Evolutionary conservation across 331 rosid genomes (phyloP).

Genomic region (Pyracantha coccinea): DNA sequence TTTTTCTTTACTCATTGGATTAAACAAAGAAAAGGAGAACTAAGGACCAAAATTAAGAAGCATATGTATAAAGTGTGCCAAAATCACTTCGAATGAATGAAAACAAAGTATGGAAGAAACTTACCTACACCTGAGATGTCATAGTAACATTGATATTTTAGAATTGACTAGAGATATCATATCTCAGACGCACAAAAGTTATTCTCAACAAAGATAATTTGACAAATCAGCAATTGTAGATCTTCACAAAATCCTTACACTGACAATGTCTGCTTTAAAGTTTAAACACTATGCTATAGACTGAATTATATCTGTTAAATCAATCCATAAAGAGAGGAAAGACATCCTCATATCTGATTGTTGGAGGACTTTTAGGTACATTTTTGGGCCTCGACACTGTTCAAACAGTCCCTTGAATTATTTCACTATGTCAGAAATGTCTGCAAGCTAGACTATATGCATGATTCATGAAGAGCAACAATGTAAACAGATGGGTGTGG

Average conservation of each 20-base stretch:
- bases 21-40: no score
- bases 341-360: background rate
- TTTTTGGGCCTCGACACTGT: no score
- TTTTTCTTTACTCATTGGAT: no score
- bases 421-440: background rate
- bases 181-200: background rate
- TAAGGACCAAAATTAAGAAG: no score
- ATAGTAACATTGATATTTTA: no score
- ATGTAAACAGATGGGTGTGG: background rate
- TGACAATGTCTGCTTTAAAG: background rate
- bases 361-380: no score
- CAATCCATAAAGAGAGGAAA: background rate
- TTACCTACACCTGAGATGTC: no score
- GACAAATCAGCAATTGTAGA: background rate
- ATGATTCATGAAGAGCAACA: background rate
- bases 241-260: background rate
- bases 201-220: background rate
- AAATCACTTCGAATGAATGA: no score
- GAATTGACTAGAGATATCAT: no score
- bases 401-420: background rate
- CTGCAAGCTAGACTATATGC: background rate
- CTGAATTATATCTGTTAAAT: background rate
- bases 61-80: no score
- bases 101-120: no score
- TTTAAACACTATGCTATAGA: background rate